Base-by-base conservation (phyloP, 495 filamentous ascomycete species). In the Penicillium parvum region DNA sequence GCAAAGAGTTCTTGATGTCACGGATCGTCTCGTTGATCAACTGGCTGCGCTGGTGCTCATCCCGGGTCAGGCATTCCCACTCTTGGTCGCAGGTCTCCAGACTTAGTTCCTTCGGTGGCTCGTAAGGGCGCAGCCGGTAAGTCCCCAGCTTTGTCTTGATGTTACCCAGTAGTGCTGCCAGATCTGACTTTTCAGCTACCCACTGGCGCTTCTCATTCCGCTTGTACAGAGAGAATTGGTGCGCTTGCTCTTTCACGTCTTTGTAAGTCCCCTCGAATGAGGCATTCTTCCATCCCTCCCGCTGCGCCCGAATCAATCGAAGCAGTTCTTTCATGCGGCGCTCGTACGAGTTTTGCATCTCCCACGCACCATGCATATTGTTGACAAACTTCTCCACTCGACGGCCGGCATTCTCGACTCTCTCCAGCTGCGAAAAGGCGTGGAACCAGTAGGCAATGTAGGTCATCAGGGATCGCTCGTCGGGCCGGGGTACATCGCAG, bases 391-490 rank as follows among this genome's bases (percentile, higher is more conserved):
- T 98, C 72, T 98, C 92, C 2, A 98, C 92, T 44, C 92, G 79
- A 40, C 92, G 78, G 2, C 92, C 92, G 2, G 94, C 94, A 60
- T 97, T 98, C 60, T 98, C 92, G 9, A 98, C 94, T 49, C 89
- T 78, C 65, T 98, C 92, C 79, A 98, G 87, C 58, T 96, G 90
- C 16, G 90, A 96, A 57, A 98, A 98, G 44, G 92, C 94, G 55
- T 98, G 92, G 76, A 97, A 98, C 92, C 94, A 98, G 65, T 97
- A 97, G 45, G 92, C 92, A 51, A 98, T 97, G 59, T 98, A 98
- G 5, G 92, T 98, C 91, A 98, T 97, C 60, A 98, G 75, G 52
- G 86, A 91, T 44, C 89, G 85, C 64, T 98, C 92, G 54, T 98
- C 92, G 9, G 92, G 92, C 64, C 87, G 91, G 8, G 88, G 80